Evolutionary conservation across 2,329 filamentous ascomycete genomes (phyloP).

Genomic region (Xylaria arbuscula): DNA sequence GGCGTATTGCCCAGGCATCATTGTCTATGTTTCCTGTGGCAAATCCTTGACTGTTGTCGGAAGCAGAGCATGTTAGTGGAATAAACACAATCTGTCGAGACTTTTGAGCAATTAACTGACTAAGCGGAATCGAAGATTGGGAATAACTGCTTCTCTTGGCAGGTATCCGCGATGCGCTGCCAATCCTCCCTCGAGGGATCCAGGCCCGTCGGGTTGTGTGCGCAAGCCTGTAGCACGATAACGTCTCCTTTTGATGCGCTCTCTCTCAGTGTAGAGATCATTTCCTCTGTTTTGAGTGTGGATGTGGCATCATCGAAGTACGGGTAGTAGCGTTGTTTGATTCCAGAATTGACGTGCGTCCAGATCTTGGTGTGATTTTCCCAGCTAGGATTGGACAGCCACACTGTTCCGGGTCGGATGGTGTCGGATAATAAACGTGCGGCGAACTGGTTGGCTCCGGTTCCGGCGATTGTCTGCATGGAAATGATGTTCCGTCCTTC

Average conservation of each 20-base stretch:
- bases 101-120: too few species aligned
- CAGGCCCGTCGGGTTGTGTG: conserved; percentile 55
- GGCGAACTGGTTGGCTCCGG: conserved; percentile 51
- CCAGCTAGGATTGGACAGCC: conserved; percentile 50
- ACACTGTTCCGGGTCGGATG: conserved; percentile 46
- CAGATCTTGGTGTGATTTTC: conserved; percentile 51
- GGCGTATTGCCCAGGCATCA: conserved; percentile 52
- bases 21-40: conserved; percentile 50
- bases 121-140: conserved; percentile 54
- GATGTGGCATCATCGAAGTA: conserved; percentile 47
- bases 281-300: conserved; percentile 49
- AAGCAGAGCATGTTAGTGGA: background rate
- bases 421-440: conserved; percentile 44
- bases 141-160: conserved; percentile 47
- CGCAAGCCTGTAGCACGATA: conserved; percentile 53
- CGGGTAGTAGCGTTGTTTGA: conserved; percentile 45
- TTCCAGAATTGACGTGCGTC: conserved; percentile 38
- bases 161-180: conserved; percentile 49
- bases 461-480: conserved; percentile 53
- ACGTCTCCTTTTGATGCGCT: conserved; percentile 48
- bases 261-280: conserved; percentile 43
- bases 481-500: conserved; percentile 41
- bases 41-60: conserved; percentile 51
- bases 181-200: conserved; percentile 52
- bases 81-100: background rate